Base-by-base conservation (phyloP, 345 rosid genomes). In the Salix viminalis region DNA sequence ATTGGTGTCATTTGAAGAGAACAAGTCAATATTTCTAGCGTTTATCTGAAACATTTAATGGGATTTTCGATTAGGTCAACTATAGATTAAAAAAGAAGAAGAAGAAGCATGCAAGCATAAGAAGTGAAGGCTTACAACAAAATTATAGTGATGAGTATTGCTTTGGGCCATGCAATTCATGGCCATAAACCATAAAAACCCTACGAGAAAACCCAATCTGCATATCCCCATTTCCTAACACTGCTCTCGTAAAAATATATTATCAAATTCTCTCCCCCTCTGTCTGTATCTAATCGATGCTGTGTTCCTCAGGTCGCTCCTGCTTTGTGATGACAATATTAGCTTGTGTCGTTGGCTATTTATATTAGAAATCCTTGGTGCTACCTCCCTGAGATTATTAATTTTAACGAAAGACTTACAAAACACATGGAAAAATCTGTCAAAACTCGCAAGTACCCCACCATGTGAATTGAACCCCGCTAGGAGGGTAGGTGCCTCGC, bases 101-200 rank as follows among this genome's bases (percentile, higher is more conserved):
- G 19, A 48, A 14, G 56, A 16, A 48, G 19, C 30, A 28, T 28
- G 30, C 30, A 28, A 28, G 30, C 15, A 6, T n/a, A 58, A 11
- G 26, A 64, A 65, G 44, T 8, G 14, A 36, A 10, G 5, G 69
- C 79, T 68, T 68, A 76, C 79, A 54, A 76, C 79, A 37, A 76
- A 76, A 76, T 56, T 39, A 68, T 76, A 76, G 65, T 15, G 19
- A 18, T 26, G 73, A n/a, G 23, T n/a, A 3, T 8, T 14, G 30
- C 32, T 11, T 0, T 8, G 1, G 15, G 79, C 73, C 42, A 32
- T 48, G 64, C 77, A 48, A 48, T 75, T 13, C 7, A 75, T 4
- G 64, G 37, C 6, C 34, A 75, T 36, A 34, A 75, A 48, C 39
- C 62, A 44, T n/a, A 75, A 4, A 32, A 75, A 3, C n/a, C 34